A percentile compares a stretch with the other conserved stretches of the same genome.
Evolutionary conservation across 768 basidiomycete species (phyloP).

Genomic region (Trametes gibbosa): DNA sequence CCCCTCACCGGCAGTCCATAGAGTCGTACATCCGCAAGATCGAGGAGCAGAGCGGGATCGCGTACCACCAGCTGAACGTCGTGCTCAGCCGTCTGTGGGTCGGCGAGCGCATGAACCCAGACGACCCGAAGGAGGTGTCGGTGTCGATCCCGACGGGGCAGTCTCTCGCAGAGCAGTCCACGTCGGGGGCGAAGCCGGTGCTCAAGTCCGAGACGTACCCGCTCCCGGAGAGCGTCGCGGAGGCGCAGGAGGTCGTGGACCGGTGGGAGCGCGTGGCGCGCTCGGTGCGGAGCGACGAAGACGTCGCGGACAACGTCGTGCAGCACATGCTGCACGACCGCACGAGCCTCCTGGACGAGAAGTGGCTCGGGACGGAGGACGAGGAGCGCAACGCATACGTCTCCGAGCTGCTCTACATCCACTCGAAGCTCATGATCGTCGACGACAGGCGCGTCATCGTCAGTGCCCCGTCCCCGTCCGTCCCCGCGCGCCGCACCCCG

Average conservation of each 20-base stretch:
- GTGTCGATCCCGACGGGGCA: constrained; percentile 54
- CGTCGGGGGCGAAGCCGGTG: constrained; percentile 39
- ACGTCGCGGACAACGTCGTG: constrained; percentile 72
- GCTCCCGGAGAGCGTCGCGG: constrained; percentile 64
- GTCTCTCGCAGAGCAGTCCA: constrained; percentile 40
- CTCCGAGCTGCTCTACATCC: constrained; percentile 80
- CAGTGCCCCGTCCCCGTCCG: constrained; percentile 32
- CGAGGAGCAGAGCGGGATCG: constrained; percentile 73
- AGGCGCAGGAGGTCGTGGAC: constrained; percentile 65
- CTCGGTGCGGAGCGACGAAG: constrained; percentile 52
- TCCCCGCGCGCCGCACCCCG: background rate
- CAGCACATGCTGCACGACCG: constrained; percentile 74
- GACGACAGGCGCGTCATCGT: constrained; percentile 90
- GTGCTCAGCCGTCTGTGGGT: constrained; percentile 80
- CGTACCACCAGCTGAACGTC: constrained; percentile 83
- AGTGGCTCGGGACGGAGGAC: constrained; percentile 79
- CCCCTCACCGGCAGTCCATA: constrained; percentile 4
- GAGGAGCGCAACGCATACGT: constrained; percentile 84
- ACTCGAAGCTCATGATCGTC: constrained; percentile 91
- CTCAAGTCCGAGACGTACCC: constrained; percentile 59
- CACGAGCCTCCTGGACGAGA: constrained; percentile 65
- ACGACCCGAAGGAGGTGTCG: constrained; percentile 50
- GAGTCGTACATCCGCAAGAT: constrained; percentile 59
- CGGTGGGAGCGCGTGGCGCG: constrained; percentile 69
- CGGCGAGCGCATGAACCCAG: constrained; percentile 39